These are phyloP conservation scores for Claviceps sp. DNA, from an alignment of 2,329 filamentous ascomycete species.

Conservation along the genomic window DNA sequence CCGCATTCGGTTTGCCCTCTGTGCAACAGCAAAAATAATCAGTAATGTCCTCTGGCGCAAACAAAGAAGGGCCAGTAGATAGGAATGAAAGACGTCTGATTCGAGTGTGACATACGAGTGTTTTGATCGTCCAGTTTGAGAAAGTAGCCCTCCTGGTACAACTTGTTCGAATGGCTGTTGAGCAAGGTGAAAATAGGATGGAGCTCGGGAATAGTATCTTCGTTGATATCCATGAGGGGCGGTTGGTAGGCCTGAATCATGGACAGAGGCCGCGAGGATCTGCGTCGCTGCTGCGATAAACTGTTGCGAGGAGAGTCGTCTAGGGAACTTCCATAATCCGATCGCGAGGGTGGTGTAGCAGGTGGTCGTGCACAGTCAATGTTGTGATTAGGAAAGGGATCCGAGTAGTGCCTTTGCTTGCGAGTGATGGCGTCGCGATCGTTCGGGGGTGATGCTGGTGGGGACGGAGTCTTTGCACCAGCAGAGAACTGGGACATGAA, in stretches of 20 bases:
- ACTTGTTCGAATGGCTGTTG: slow-evolving; percentile 89
- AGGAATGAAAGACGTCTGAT: not conserved
- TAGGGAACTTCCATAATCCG: slow-evolving; percentile 29
- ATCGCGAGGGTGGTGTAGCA: slow-evolving; percentile 23
- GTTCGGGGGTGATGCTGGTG: slow-evolving; percentile 30
- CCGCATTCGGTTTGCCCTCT: slow-evolving; percentile 78
- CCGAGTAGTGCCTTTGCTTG: slow-evolving; percentile 16
- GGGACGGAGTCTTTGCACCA: slow-evolving; percentile 30
- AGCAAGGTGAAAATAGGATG: slow-evolving; percentile 88
- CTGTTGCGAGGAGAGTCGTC: slow-evolving; percentile 29
- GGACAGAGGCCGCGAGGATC: slow-evolving; percentile 59
- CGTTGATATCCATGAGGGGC: slow-evolving; percentile 69
- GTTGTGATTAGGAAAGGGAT: slow-evolving; percentile 23
- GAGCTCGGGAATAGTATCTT: slow-evolving; percentile 82
- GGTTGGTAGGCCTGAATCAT: slow-evolving; percentile 80
- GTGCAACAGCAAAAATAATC: slow-evolving; percentile 5
- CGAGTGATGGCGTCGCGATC: slow-evolving; percentile 19
- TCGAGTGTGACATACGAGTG: slow-evolving; percentile 48
- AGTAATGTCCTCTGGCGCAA: slow-evolving; percentile 1
- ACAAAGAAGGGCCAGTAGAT: not conserved
- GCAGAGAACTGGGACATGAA: slow-evolving; percentile 74
- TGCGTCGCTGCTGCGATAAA: slow-evolving; percentile 29
- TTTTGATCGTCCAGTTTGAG: slow-evolving; percentile 93
- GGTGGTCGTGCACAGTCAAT: slow-evolving; percentile 22
- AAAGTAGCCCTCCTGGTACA: slow-evolving; percentile 97